Conservation (phyloP, 257 asterid genomes). For the Nicotiana benthamiana region DNA sequence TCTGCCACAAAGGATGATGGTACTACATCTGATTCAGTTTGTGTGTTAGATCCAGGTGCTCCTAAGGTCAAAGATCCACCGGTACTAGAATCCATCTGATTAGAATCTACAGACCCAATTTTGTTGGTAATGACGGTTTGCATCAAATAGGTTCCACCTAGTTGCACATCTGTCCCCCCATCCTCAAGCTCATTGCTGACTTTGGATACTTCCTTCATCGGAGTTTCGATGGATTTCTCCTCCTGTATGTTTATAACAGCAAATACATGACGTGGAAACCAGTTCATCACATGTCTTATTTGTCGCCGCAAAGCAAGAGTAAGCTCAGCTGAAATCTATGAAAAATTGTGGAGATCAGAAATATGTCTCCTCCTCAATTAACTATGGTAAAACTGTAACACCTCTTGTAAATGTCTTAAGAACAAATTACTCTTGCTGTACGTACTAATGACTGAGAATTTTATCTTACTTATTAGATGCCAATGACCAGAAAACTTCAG, state of each 20-base stretch:
- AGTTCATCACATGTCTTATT: constrained; percentile 34
- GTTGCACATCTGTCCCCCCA: constrained; percentile 23
- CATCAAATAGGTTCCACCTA: constrained; percentile 5
- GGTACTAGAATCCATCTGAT: constrained; percentile 26
- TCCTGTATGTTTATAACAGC: constrained; percentile 20
- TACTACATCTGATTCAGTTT: constrained; percentile 18
- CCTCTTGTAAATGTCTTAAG: background rate
- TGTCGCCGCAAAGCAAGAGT: constrained; percentile 42
- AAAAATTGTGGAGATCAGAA: constrained; percentile 20
- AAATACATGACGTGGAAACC: constrained; percentile 30
- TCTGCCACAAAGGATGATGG: constrained; percentile 22
- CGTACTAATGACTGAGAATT: background rate
- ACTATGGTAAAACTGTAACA: constrained; percentile 8
- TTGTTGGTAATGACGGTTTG: constrained; percentile 20
- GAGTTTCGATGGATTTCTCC: constrained; percentile 17
- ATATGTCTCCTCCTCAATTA: constrained; percentile 3
- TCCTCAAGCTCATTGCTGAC: constrained; percentile 8
- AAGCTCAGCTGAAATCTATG: constrained; percentile 52
- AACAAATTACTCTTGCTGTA: background rate
- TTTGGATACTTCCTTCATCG: constrained; percentile 25
- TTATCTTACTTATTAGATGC: background rate
- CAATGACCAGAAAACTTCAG: constrained; percentile 1
- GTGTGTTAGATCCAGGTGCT: constrained; percentile 22
- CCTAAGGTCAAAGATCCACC: constrained; percentile 19
- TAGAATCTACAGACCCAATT: constrained; percentile 20